phyloP scores from a whole-genome alignment of 2,329 filamentous ascomycete species.

The Aspergillus ibericus region DNA sequence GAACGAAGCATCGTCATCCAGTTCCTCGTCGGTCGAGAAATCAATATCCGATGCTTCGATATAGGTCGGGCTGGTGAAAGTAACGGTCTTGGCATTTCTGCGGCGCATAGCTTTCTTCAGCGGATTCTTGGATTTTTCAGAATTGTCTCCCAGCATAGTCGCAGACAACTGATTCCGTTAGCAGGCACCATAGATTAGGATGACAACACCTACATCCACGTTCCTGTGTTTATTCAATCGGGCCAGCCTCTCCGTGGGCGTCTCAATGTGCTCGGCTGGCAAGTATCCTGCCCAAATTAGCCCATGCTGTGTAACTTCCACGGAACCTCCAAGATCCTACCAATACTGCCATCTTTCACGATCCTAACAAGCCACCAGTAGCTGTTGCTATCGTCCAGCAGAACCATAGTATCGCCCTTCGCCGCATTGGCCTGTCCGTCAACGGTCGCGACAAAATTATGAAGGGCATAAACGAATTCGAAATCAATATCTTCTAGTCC shows the following conservation, averaged over 20 bases:
- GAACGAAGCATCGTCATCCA: conserved; percentile 49
- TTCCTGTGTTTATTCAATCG: conserved; percentile 97
- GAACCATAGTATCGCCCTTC: conserved; percentile 97
- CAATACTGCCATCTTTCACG: conserved; percentile 96
- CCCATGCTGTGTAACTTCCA: conserved; percentile 17
- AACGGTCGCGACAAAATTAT: conserved; percentile 96
- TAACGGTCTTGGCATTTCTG: conserved; percentile 80
- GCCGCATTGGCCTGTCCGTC: conserved; percentile 98
- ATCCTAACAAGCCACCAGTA: conserved; percentile 99
- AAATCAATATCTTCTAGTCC: conserved; percentile 98
- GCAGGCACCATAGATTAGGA: conserved; percentile 1
- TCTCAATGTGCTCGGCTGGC: conserved; percentile 97
- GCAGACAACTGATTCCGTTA: conserved; percentile 58
- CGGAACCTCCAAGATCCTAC: conserved; percentile 51
- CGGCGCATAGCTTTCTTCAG: conserved; percentile 81
- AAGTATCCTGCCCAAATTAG: conserved; percentile 69
- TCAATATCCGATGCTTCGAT: conserved; percentile 85
- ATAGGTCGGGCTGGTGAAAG: conserved; percentile 81
- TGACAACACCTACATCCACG: conserved; percentile 71
- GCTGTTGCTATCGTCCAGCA: conserved; percentile 97
- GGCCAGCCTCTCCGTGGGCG: conserved; percentile 89
- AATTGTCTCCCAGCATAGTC: conserved; percentile 69
- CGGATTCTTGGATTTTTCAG: conserved; percentile 78
- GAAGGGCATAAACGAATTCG: conserved; percentile 96
- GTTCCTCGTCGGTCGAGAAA: conserved; percentile 78